Evolutionary conservation across 164 flowering plant species (phyloP), one percentile per base, ranked within the genome.

Genomic region (Saururus chinensis): DNA sequence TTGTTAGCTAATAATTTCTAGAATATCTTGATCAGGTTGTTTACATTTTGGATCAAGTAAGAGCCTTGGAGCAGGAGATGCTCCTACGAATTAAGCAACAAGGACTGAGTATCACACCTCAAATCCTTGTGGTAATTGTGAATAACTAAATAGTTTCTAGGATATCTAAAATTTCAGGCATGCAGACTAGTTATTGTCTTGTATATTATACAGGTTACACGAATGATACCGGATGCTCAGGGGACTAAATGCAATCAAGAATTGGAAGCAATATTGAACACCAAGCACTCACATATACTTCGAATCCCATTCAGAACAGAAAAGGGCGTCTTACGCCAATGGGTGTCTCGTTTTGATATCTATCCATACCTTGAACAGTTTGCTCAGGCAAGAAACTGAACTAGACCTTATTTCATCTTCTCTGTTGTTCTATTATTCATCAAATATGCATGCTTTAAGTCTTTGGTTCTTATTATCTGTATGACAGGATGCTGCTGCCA

Each of bases 1-100:
- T 2, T 30, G 37, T 30, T 30, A 30, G 14, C 14, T 45, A 45
- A 12, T 17, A 45, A 17, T 10, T 45, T 45, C 17, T 3, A 12
- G 14, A 45, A 53, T 51, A 24, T 21, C 40, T 40, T 42, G 61
- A 61, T 60, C 75, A 92, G 98, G 83, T 93, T 40, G 97, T 95
- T 66, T 95, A 95, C 73, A 92, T 95, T 69, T 77, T 95, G 53
- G 97, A 95, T 79, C 97, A 95, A 95, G 96, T 95, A 8, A 78
- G 79, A 64, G 96, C 99, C 21, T 41, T 95, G 40, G 99, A 95
- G 73, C 87, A 89, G 60, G 99, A 89, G 69, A 24, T 95, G 69
- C 83, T 91, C 6, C 74, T 65, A 25, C 78, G 96, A 64, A 84
- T 88, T 37, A 84, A 83, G 80, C 82, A 80, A 68, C 97, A 95